Percentiles rank a stretch among this genome's conserved stretches.
Conservation (phyloP, 169 alveolate genomes). For the Perkinsus olseni region DNA sequence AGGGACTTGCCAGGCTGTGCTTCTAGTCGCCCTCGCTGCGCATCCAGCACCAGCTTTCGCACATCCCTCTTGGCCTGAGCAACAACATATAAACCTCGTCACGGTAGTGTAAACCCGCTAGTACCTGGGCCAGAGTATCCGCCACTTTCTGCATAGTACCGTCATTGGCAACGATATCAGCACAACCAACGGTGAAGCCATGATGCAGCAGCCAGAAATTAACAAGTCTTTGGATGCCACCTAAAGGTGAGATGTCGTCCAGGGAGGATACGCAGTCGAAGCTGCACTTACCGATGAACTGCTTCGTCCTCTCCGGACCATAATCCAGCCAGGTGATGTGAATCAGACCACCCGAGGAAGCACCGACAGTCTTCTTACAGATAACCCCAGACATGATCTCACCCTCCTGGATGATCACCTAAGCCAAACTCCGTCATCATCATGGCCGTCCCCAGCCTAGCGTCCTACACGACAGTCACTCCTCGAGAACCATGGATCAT, state of each 20-base stretch:
- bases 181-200: conserved; percentile 97
- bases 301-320: conserved; percentile 92
- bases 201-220: conserved; percentile 92
- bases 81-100: conserved; percentile 14
- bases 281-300: conserved; percentile 70
- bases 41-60: conserved; percentile 63
- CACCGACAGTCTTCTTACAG: conserved; percentile 94
- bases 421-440: conserved; percentile 28
- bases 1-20: conserved; percentile 97
- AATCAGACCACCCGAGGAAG: conserved; percentile 92
- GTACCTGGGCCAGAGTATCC: conserved; percentile 60
- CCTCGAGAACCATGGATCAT: conserved; percentile 28
- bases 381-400: conserved; percentile 92
- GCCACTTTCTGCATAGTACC: conserved; percentile 76
- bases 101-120: background rate
- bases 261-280: background rate
- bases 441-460: conserved; percentile 31
- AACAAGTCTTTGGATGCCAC: conserved; percentile 80
- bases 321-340: conserved; percentile 95
- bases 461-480: conserved; percentile 23
- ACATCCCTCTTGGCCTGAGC: conserved; percentile 62
- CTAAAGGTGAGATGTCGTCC: background rate
- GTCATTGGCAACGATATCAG: conserved; percentile 93
- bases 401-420: conserved; percentile 88
- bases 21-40: conserved; percentile 91